Conservation (phyloP, 2,329 filamentous ascomycete species). For the Arthrobotrys sphaeroides region DNA sequence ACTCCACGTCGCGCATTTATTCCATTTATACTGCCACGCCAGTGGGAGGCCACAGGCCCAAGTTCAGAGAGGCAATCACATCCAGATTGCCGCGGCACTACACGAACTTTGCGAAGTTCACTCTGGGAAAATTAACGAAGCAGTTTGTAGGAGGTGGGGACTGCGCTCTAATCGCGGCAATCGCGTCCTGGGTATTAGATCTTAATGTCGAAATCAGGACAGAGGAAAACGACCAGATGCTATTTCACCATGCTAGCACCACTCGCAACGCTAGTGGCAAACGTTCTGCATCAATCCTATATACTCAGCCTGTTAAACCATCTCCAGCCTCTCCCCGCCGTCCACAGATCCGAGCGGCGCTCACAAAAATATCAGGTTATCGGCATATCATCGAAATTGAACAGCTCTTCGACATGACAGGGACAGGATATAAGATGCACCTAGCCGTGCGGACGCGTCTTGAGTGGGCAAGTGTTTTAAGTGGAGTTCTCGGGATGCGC, state of each 20-base stretch:
- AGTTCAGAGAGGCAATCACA: not conserved
- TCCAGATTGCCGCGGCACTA: conserved; percentile 7
- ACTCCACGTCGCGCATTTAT: not conserved
- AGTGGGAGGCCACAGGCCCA: not conserved
- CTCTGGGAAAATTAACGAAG: not conserved
- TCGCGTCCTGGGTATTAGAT: conserved; percentile 7
- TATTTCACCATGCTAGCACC: not conserved
- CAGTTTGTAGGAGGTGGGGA: not conserved
- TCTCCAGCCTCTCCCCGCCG: too few relatives aligned
- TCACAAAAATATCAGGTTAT: not conserved
- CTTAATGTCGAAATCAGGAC: conserved; percentile 1
- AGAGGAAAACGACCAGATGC: not conserved
- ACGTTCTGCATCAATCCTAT: too few relatives aligned
- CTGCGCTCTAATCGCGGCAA: not conserved
- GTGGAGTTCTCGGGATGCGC: not conserved
- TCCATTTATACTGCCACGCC: not conserved
- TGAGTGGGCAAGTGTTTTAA: not conserved
- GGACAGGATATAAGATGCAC: not conserved
- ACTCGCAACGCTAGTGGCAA: not conserved
- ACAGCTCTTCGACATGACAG: not conserved
- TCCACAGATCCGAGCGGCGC: not conserved
- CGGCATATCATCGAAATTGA: not conserved
- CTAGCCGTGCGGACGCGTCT: not conserved
- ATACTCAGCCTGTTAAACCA: too few relatives aligned
- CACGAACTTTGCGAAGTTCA: not conserved